Conservation (phyloP, 139 green algal genomes). For the Volvox reticuliferus region DNA sequence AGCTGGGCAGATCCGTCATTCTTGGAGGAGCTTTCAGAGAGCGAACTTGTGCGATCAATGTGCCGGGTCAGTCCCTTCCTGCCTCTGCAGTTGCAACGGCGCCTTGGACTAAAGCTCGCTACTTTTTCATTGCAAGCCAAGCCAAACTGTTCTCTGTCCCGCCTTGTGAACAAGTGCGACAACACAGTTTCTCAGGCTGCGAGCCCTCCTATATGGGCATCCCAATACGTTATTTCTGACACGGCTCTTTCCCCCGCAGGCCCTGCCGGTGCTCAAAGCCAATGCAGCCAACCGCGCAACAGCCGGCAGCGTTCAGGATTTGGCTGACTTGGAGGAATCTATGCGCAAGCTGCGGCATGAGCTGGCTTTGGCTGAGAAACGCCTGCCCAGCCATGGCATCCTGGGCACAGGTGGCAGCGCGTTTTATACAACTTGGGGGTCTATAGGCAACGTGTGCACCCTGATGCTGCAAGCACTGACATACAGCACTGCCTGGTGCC, state of each 20-base stretch:
- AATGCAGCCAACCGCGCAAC: not conserved
- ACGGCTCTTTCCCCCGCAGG: not conserved
- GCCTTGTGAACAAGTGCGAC: too few relatives aligned
- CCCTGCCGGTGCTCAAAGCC: constrained; percentile 2
- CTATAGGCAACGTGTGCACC: not conserved
- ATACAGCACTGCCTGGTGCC: not conserved
- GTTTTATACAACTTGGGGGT: constrained; percentile 11
- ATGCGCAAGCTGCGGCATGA: constrained; percentile 43
- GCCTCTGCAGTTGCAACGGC: too few relatives aligned
- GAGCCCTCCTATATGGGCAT: too few relatives aligned
- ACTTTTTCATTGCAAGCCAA: too few relatives aligned
- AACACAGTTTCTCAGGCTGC: too few relatives aligned
- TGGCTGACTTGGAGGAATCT: constrained; percentile 24
- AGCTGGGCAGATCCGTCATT: constrained; percentile 5
- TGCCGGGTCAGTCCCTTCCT: constrained; percentile 4
- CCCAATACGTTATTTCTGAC: too few relatives aligned
- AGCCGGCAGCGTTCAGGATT: constrained; percentile 24
- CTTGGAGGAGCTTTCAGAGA: constrained; percentile 19
- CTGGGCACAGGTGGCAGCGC: not conserved
- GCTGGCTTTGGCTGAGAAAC: constrained; percentile 34
- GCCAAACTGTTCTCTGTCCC: too few relatives aligned
- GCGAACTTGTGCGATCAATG: not conserved
- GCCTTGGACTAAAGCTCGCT: too few relatives aligned
- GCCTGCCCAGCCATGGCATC: constrained; percentile 14
- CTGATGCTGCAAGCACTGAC: constrained; percentile 30